Evolutionary conservation across 1,284 basidiomycete genomes (phyloP).

Genomic region (Cerioporus squamosus): DNA sequence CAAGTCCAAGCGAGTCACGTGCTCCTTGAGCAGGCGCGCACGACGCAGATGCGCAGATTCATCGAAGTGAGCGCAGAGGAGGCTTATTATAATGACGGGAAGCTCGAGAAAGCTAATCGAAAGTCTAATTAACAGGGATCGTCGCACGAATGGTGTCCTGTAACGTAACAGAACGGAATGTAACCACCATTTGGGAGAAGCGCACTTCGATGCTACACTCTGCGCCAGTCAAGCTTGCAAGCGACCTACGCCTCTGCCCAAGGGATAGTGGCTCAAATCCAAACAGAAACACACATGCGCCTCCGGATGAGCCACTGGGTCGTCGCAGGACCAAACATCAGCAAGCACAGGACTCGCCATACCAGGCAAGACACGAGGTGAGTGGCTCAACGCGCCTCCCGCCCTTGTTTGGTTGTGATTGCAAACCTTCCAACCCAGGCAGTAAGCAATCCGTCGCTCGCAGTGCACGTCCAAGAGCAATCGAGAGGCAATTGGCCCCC

Average conservation of each 20-base stretch:
- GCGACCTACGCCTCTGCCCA: not conserved
- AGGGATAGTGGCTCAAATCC: not conserved
- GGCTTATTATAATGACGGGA: not conserved
- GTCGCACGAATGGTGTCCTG: too few species aligned
- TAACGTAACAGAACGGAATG: too few species aligned
- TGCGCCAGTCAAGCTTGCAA: too few species aligned
- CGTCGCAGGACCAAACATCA: not conserved
- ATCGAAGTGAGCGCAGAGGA: too few species aligned
- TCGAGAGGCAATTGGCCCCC: conserved; percentile 4
- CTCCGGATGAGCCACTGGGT: conserved; percentile 15
- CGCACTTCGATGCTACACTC: too few species aligned
- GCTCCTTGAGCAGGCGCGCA: too few species aligned
- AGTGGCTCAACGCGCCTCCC: conserved; percentile 15
- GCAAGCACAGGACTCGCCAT: conserved; percentile 7
- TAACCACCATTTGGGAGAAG: too few species aligned
- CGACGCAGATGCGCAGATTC: too few species aligned
- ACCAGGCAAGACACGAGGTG: conserved; percentile 12
- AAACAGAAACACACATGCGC: conserved; percentile 15
- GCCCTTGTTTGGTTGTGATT: conserved; percentile 17
- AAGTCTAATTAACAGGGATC: not conserved
- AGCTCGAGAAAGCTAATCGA: not conserved
- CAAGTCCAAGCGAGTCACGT: too few species aligned
- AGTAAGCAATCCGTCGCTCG: conserved; percentile 18
- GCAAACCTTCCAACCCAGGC: conserved; percentile 14
- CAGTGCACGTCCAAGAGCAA: conserved; percentile 7